Conservation (phyloP, 106 monocot genomes). For the Allium fistulosum region DNA sequence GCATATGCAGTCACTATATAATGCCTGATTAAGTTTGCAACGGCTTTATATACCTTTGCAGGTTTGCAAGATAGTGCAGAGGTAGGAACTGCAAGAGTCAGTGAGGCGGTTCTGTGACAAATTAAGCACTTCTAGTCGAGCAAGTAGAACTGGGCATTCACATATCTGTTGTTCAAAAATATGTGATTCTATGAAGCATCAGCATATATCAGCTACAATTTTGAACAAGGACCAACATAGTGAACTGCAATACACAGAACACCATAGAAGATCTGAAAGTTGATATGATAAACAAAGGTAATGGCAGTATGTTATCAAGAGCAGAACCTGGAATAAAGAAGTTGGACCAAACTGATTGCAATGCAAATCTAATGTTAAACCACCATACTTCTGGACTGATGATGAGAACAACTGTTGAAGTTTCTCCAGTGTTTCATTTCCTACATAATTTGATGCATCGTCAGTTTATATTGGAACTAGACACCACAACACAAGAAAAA, state of each 20-base stretch:
- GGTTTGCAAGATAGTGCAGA: conserved; percentile 66
- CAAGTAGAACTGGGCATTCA: conserved; percentile 69
- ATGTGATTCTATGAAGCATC: conserved; percentile 3
- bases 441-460: conserved; percentile 20
- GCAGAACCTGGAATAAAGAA: conserved; percentile 85
- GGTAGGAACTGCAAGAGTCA: conserved; percentile 86
- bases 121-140: conserved; percentile 91
- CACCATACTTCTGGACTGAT: conserved; percentile 88
- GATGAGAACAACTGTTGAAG: conserved; percentile 67
- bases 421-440: conserved; percentile 89
- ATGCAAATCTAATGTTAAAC: conserved; percentile 88
- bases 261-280: not conserved
- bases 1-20: too few relatives aligned
- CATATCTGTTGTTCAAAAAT: conserved; percentile 52
- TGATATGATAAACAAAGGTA: not conserved
- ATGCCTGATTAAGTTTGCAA: too few relatives aligned
- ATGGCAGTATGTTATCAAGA: not conserved
- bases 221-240: not conserved
- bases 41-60: conserved; percentile 60
- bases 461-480: not conserved
- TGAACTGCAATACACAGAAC: not conserved
- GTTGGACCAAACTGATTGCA: conserved; percentile 90
- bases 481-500: too few relatives aligned
- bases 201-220: not conserved
- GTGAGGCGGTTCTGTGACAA: conserved; percentile 90